Evolutionary conservation across 257 asterid genomes (phyloP), one percentile per base, ranked within the genome.

Genomic region (Rhazya stricta): DNA sequence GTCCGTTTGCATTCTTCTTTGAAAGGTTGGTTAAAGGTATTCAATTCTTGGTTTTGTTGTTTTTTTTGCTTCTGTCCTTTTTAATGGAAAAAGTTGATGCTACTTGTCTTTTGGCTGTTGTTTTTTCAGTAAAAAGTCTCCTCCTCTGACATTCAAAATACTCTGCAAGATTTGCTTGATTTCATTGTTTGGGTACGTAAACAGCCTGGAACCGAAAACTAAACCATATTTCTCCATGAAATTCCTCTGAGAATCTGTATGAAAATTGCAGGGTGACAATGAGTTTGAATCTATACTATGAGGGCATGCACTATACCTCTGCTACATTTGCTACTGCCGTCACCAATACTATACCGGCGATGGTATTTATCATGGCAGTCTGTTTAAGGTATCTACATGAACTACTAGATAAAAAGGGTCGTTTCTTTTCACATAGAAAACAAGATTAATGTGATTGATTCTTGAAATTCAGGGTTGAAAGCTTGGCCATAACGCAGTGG

Each of bases 251-350:
- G 15, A n/a, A 4, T 12, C 25, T 62, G 12, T 19, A 18, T 37
- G 19, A 29, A 46, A 74, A 65, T 7, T 79, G 76, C 79, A 88
- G 96, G 81, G 73, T 90, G 60, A 81, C 87, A 4, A 36, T 86
- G 79, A 54, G 81, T 70, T 65, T 88, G 82, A 83, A 88, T 81
- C 83, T 89, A 27, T 83, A 76, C 80, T 83, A 76, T 10, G 77
- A 69, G 25, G 91, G 85, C 37, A 37, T 88, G 60, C 45, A 81
- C 10, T 86, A 83, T 76, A 78, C 81, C 5, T 87, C 96, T 5
- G 94, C 96, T 4, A 90, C 94, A 48, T 84, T 84, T 83, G 89
- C 86, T 3, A 80, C 88, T 4, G 94, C 96, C 76, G 78, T 79
- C 34, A 74, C 84, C 8, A 89, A 86, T 73, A 75, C 83, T 18